phyloP scores from a whole-genome alignment of 306 rosid genomes.

The Cucurbita moschata region DNA sequence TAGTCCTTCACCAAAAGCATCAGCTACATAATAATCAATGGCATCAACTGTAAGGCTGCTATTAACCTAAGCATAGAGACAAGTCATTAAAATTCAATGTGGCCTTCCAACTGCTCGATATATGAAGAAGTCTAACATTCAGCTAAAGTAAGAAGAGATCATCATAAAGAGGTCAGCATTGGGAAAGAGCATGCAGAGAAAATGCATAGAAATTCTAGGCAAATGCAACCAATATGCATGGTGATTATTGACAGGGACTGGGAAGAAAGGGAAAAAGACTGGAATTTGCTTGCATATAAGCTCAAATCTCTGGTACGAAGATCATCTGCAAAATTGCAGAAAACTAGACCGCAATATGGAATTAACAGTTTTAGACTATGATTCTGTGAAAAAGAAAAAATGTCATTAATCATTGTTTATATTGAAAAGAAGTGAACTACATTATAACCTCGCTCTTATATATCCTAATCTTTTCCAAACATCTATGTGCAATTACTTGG shows the following conservation, averaged over 20 bases:
- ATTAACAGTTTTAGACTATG: not conserved
- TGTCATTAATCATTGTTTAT: not conserved
- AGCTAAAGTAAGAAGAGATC: not conserved
- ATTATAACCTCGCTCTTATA: not conserved
- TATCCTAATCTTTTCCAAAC: not conserved
- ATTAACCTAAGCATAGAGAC: constrained; percentile 38
- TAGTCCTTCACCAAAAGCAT: constrained; percentile 85
- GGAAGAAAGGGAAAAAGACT: not conserved
- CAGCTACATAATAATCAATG: constrained; percentile 62
- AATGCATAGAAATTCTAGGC: not conserved
- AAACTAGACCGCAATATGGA: not conserved
- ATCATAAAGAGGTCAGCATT: not conserved
- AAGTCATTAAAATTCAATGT: constrained; percentile 1
- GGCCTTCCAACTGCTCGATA: not conserved
- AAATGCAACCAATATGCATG: not conserved
- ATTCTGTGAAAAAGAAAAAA: not conserved
- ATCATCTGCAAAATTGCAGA: not conserved
- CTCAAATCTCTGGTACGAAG: not conserved
- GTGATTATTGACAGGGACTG: not conserved
- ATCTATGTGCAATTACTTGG: not conserved
- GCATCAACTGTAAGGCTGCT: constrained; percentile 66
- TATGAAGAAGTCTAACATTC: not conserved
- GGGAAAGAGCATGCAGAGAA: not conserved
- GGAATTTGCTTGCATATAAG: not conserved
- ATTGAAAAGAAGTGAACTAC: not conserved